phyloP scores from a whole-genome alignment of 179 eudicot species.

The Actinidia chinensis region DNA sequence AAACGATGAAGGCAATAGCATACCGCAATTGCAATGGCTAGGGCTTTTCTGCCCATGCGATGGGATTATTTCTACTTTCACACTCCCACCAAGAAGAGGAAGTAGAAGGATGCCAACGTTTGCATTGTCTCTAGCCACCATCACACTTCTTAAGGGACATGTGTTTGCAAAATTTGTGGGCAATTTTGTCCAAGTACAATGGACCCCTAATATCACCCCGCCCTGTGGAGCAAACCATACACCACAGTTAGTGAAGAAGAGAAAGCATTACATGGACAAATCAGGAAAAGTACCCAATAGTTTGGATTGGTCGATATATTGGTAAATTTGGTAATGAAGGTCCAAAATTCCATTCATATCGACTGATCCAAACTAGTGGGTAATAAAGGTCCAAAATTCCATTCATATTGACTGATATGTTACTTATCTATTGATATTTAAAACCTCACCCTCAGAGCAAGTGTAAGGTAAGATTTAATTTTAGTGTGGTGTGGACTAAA shows the following conservation, averaged over 20 bases:
- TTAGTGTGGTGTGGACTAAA: too few relatives aligned
- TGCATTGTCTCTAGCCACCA: conserved; percentile 58
- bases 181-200: conserved; percentile 43
- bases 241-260: too few relatives aligned
- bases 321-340: too few relatives aligned
- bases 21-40: conserved; percentile 39
- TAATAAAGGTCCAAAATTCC: too few relatives aligned
- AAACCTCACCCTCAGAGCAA: too few relatives aligned
- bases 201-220: conserved; percentile 53
- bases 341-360: too few relatives aligned
- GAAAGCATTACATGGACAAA: background rate
- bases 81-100: conserved; percentile 50
- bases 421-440: too few relatives aligned
- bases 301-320: too few relatives aligned
- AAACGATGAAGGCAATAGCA: conserved; percentile 45
- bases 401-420: too few relatives aligned
- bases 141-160: conserved; percentile 48
- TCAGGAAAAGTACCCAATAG: too few relatives aligned
- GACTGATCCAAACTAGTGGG: too few relatives aligned
- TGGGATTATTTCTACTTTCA: conserved; percentile 44
- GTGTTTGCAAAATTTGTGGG: conserved; percentile 27
- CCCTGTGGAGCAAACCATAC: conserved; percentile 30
- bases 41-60: conserved; percentile 37
- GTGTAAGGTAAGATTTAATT: too few relatives aligned
- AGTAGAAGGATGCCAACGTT: conserved; percentile 52